Conservation (phyloP, 1,284 basidiomycete genomes). For the Apiotrichum domesticum region DNA sequence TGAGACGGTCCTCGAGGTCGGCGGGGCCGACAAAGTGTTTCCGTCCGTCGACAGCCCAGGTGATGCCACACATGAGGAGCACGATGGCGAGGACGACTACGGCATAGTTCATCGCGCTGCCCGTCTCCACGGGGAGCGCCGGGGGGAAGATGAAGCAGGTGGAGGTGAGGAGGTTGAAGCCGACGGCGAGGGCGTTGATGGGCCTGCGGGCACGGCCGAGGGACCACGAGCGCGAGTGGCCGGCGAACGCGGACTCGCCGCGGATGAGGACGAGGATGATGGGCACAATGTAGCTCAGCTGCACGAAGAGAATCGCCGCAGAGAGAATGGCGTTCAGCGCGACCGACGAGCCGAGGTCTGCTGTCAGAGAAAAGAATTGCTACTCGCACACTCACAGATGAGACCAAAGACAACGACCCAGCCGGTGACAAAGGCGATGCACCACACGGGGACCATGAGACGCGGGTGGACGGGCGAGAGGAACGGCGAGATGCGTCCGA, state of each 20-base stretch:
- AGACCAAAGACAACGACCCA: conserved; percentile 50
- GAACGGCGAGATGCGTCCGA: conserved; percentile 2
- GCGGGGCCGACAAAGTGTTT: conserved; percentile 44
- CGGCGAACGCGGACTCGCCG: conserved; percentile 44
- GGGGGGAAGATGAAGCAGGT: conserved; percentile 53
- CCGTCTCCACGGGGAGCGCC: conserved; percentile 40
- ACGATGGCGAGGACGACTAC: conserved; percentile 39
- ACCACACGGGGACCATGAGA: conserved; percentile 25
- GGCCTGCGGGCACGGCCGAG: conserved; percentile 36
- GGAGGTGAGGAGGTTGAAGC: conserved; percentile 47
- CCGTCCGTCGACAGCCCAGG: conserved; percentile 42
- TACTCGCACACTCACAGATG: conserved; percentile 30
- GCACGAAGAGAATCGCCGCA: not conserved
- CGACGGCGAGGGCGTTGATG: conserved; percentile 42
- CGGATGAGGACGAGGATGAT: conserved; percentile 41
- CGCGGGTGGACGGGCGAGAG: conserved; percentile 10
- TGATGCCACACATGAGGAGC: conserved; percentile 33
- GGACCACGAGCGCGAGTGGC: conserved; percentile 28
- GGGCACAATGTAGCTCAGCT: not conserved
- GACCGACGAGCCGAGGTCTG: conserved; percentile 12
- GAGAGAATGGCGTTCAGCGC: conserved; percentile 5
- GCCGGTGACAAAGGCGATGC: conserved; percentile 28
- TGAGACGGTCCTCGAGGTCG: conserved; percentile 30
- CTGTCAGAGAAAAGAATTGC: conserved; percentile 35
- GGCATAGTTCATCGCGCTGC: conserved; percentile 49